phyloP scores from a whole-genome alignment of 805 yeast species.

The Tetrapisispora fleetii region DNA sequence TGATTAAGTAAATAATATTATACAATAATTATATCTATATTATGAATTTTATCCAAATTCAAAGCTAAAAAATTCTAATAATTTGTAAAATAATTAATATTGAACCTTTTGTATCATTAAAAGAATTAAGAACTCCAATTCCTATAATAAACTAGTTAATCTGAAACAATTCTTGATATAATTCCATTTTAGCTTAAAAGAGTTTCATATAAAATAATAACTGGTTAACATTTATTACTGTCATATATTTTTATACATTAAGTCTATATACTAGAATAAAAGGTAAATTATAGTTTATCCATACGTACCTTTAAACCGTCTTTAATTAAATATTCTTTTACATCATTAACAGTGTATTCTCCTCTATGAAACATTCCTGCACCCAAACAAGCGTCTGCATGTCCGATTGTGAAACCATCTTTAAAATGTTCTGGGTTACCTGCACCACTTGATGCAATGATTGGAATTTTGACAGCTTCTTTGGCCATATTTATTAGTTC shows the following conservation, averaged over 20 bases:
- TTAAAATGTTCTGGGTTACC: conserved; percentile 87
- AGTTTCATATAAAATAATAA: neutral
- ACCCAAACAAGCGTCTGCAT: conserved; percentile 93
- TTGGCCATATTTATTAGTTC: conserved; percentile 78
- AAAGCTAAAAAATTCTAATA: conserved; percentile 25
- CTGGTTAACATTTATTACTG: neutral
- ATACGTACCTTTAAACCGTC: conserved; percentile 67
- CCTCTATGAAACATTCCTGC: conserved; percentile 98
- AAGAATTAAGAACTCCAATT: no score
- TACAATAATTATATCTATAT: neutral
- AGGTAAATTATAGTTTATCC: conserved; percentile 27
- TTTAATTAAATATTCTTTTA: conserved; percentile 54
- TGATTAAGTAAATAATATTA: conserved; percentile 32
- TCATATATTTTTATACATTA: neutral
- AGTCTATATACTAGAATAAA: neutral
- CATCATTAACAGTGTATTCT: conserved; percentile 79
- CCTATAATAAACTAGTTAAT: no score
- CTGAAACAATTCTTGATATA: no score
- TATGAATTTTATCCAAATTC: neutral
- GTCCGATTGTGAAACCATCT: conserved; percentile 73
- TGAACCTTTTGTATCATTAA: no score
- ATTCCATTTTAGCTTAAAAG: no score
- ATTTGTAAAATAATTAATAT: neutral
- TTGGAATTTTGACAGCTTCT: conserved; percentile 71
- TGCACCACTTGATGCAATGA: conserved; percentile 96